Base-by-base conservation (phyloP, 164 flowering plant species). In the Annona cherimola region DNA sequence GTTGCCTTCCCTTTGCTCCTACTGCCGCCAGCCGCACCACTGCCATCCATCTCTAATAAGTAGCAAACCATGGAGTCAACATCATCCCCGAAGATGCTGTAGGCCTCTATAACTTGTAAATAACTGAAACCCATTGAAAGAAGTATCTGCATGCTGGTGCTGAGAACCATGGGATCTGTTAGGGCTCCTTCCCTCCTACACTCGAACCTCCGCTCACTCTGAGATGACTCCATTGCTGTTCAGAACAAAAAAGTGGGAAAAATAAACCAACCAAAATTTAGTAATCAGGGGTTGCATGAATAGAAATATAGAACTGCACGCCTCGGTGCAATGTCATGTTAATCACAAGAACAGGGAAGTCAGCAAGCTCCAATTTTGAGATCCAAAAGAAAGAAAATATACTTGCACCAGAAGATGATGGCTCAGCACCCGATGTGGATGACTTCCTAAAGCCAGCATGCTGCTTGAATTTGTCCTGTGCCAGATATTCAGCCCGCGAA, bases 81-180 rank as follows among this genome's bases (percentile, higher is more conserved):
- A 71, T 96, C 98, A 26, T 96, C 98, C 7, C 99, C 98, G 66
- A 93, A 96, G 68, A 93, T 86, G 82, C 92, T 89, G 80, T 89
- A 89, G 16, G 99, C 98, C 75, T 96, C 97, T 1, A 89, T 78
- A 63, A 76, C 99, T 75, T 92, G 93, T 80, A 89, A 57, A 75
- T 96, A 96, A 77, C 91, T 84, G 82, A 96, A 96, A 5, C 99
- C 99, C 99, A 96, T 96, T 0, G 99, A 89, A 70, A 96, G 76
- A 64, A 90, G 78, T 74, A 83, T 74, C 85, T 92, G 89, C 91
- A 93, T 84, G 78, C 69, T 65, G 45, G 83, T 83, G 79, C 88
- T 90, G 1, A 89, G 85, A 7, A 74, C 87, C 57, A 50, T 50
- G 0, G 77, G 75, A 42, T 81, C 88, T 4, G 80, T 76, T 14